phyloP scores from a whole-genome alignment of 2,329 filamentous ascomycete genomes.

The Chaetomiaceae sp. region DNA sequence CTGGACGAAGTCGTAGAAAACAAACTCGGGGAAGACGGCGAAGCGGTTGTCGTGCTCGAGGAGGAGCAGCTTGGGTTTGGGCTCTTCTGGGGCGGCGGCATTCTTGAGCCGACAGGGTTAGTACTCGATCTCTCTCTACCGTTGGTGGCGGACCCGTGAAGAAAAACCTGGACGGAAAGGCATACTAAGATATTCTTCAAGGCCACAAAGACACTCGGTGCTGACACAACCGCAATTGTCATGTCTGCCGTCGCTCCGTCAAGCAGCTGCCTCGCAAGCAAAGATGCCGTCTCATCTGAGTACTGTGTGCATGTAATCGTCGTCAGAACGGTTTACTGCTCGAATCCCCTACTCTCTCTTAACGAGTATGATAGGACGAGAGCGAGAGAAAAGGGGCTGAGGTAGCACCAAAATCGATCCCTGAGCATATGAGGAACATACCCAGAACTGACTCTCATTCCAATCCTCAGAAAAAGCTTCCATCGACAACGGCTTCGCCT shows the following conservation, averaged over 20 bases:
- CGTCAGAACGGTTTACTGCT: background rate
- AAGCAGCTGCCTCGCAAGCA: constrained; percentile 62
- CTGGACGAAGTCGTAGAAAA: constrained; percentile 68
- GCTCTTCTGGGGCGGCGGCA: constrained; percentile 26
- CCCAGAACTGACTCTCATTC: constrained; percentile 83
- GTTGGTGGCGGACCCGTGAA: no score
- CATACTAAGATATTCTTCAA: constrained; percentile 54
- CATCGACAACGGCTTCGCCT: constrained; percentile 50
- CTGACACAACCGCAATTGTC: constrained; percentile 65
- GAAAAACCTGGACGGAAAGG: background rate
- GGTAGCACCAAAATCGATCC: background rate
- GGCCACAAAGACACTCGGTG: constrained; percentile 73
- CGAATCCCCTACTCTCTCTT: no score
- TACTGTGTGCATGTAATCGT: constrained; percentile 45
- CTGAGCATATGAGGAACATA: constrained; percentile 39
- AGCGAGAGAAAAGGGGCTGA: no score
- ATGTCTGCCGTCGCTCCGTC: constrained; percentile 53
- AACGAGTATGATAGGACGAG: no score
- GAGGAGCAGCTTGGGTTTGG: constrained; percentile 56
- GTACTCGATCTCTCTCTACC: no score
- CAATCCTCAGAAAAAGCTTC: constrained; percentile 73
- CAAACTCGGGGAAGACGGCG: constrained; percentile 67
- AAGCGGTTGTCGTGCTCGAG: constrained; percentile 75
- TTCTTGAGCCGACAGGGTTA: constrained; percentile 1
- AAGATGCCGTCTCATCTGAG: constrained; percentile 63